A percentile compares a stretch with the other conserved stretches of the same genome.
Evolutionary conservation across 345 rosid genomes (phyloP).

Genomic region (Hibiscus tridactylites): DNA sequence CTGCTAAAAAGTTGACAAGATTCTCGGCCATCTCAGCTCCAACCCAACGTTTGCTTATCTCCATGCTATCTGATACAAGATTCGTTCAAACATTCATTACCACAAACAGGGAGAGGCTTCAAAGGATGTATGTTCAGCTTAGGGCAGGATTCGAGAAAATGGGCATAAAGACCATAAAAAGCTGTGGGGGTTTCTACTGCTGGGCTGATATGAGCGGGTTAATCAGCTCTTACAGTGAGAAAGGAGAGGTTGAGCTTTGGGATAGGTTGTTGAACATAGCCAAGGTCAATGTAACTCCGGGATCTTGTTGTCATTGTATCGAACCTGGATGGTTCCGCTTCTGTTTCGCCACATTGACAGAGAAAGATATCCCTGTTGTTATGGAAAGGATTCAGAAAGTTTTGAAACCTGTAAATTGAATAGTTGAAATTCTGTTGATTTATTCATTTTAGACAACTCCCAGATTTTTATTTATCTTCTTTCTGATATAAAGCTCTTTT

Average conservation of each 20-base stretch:
- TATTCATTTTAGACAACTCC: constrained; percentile 16
- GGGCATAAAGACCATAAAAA: constrained; percentile 51
- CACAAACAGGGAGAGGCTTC: constrained; percentile 48
- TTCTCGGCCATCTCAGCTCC: constrained; percentile 79
- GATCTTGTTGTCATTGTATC: constrained; percentile 87
- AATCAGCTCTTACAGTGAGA: constrained; percentile 66
- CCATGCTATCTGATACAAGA: constrained; percentile 49
- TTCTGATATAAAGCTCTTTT: not conserved
- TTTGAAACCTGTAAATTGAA: constrained; percentile 56
- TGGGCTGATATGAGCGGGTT: constrained; percentile 89
- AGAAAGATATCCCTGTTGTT: constrained; percentile 54
- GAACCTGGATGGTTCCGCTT: constrained; percentile 95
- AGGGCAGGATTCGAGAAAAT: constrained; percentile 53
- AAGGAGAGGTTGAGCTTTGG: constrained; percentile 92
- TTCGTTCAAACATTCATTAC: constrained; percentile 39
- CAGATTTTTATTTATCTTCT: not conserved
- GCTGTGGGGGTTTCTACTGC: constrained; percentile 71
- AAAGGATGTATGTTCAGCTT: constrained; percentile 26
- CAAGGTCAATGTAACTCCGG: constrained; percentile 73
- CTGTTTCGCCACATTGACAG: constrained; percentile 61
- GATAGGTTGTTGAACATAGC: constrained; percentile 63
- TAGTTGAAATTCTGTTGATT: constrained; percentile 31
- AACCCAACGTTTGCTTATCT: constrained; percentile 48
- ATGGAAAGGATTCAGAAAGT: constrained; percentile 55
- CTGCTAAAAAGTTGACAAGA: constrained; percentile 54